phyloP scores from a whole-genome alignment of 2,329 filamentous ascomycete species.

The Paraphoma sp. region DNA sequence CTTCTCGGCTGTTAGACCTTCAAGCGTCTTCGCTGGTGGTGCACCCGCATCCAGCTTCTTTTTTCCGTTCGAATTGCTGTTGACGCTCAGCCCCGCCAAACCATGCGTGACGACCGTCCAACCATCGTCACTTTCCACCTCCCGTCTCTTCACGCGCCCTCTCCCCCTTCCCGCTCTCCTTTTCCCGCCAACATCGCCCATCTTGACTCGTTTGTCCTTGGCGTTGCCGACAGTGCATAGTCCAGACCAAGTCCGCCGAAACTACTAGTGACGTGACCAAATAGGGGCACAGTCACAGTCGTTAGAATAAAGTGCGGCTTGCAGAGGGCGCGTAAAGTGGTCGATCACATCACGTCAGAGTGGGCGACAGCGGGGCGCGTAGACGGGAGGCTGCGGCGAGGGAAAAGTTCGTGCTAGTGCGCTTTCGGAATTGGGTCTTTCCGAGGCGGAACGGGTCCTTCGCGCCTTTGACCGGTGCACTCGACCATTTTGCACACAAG shows the following conservation, averaged over 20 bases:
- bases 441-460: not conserved
- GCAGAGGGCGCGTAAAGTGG: conserved; percentile 25
- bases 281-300: conserved; percentile 5
- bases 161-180: not conserved
- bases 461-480: no score
- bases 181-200: not conserved
- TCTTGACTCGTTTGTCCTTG: not conserved
- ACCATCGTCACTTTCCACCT: conserved; percentile 39
- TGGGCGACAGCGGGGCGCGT: not conserved
- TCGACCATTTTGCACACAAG: no score
- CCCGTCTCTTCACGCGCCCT: conserved; percentile 37
- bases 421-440: not conserved
- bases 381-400: not conserved
- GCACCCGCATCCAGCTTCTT: conserved; percentile 3
- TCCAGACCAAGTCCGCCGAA: not conserved
- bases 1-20: conserved; percentile 33
- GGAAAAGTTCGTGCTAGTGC: conserved; percentile 4
- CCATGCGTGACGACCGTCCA: conserved; percentile 48
- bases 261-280: not conserved
- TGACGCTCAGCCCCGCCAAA: conserved; percentile 9
- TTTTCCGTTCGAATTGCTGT: not conserved
- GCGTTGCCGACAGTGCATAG: not conserved
- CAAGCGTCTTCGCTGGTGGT: conserved; percentile 22
- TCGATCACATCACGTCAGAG: not conserved
- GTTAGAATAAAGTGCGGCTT: conserved; percentile 30